Evolutionary conservation across 768 basidiomycete genomes (phyloP).

Genomic region (Mycena alexandri): DNA sequence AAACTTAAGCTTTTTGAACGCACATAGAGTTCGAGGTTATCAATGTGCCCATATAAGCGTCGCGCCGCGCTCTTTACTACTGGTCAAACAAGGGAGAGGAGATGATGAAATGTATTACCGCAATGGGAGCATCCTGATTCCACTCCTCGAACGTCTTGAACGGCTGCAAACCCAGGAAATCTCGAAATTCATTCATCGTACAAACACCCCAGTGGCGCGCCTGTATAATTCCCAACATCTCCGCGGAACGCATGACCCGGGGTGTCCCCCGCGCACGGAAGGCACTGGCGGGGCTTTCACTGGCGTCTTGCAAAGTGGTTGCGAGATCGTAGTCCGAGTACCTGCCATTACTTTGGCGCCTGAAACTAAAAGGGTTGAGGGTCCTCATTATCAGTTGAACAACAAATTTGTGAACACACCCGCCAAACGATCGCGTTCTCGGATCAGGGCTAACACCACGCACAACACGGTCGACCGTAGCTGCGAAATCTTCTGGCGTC

Average conservation of each 20-base stretch:
- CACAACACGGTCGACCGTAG: constrained; percentile 24
- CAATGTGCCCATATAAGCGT: constrained; percentile 49
- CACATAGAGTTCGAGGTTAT: constrained; percentile 53
- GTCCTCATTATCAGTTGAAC: too few relatives aligned
- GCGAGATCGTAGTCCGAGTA: constrained; percentile 66
- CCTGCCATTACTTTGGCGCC: constrained; percentile 57
- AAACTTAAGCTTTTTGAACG: too few relatives aligned
- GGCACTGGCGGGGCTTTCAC: constrained; percentile 57
- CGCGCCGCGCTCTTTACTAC: constrained; percentile 49
- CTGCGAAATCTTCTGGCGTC: constrained; percentile 40
- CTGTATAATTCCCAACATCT: constrained; percentile 68
- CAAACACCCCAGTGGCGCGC: constrained; percentile 67
- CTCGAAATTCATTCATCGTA: constrained; percentile 68
- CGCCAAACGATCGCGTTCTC: constrained; percentile 59
- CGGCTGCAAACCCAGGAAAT: constrained; percentile 59
- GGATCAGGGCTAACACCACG: constrained; percentile 39
- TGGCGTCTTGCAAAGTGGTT: constrained; percentile 58
- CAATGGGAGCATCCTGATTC: constrained; percentile 61
- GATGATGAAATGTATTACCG: constrained; percentile 40
- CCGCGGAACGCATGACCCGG: constrained; percentile 59
- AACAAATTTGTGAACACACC: too few relatives aligned
- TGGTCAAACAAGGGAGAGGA: too few relatives aligned
- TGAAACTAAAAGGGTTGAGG: too few relatives aligned
- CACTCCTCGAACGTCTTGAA: constrained; percentile 65
- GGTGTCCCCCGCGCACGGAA: constrained; percentile 64